Base-by-base conservation (phyloP, 352 stramenopile species). In the Pythium utonaiense region DNA sequence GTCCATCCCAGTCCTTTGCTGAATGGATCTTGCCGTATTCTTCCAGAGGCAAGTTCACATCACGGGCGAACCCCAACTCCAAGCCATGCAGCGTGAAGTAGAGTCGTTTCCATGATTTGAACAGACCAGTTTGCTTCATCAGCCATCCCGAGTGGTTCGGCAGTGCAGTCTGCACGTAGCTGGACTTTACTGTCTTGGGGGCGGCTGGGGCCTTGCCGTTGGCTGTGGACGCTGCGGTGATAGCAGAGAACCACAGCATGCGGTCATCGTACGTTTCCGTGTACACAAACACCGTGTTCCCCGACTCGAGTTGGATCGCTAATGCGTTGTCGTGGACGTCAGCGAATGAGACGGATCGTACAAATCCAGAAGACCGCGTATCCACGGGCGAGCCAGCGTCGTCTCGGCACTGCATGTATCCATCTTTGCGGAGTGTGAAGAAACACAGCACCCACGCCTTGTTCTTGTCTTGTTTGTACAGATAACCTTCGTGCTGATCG, bases 91-190 rank as follows among this genome's bases (percentile, higher is more conserved):
- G 64, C 25, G 83, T 93, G 27, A 91, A 86, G 55, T 91, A 93
- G 33, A 91, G 59, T 2, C 79, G 83, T 64, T 90, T 93, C 82
- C 82, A 91, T 24, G 67, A 70, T 64, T 91, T 91, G 75, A 95
- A 88, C 50, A 93, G 51, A 6, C 86, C 86, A 10, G 69, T 60
- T 27, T 91, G 83, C 61, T 91, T 91, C 59, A 74, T 83, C 27
- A 95, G 62, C 83, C 83, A 95, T 6, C 86, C 86, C 13, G 83
- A 83, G 62, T 92, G 69, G 67, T 95, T 95, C 9, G 67, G 64
- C 25, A 86, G 61, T 5, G 80, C 78, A 0, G 78, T 89, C 36
- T 90, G 75, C n/a, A 92, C 74, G 55, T 92, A 92, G 24, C 72
- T 79, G 40, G 76, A 81, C 60, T 94, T 94, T 55, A 94, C 71